Conservation (phyloP, 116 monocot species). For the Zostera marina region DNA sequence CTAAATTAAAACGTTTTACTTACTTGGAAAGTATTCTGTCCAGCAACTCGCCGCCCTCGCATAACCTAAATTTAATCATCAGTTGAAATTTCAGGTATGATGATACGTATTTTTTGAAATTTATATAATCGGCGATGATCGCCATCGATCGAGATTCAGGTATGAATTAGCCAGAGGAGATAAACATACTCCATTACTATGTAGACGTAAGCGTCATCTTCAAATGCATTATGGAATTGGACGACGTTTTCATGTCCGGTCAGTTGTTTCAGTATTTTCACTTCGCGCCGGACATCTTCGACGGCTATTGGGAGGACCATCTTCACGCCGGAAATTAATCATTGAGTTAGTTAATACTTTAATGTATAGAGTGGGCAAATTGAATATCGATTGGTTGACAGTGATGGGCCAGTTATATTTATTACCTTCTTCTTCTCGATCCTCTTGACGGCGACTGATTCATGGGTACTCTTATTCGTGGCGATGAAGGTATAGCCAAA, state of each 20-base stretch:
- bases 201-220: conserved; percentile 83
- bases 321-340: conserved; percentile 17
- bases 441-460: conserved; percentile 72
- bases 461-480: conserved; percentile 39
- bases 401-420: neutral
- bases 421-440: conserved; percentile 78
- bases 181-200: conserved; percentile 38
- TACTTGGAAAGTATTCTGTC: conserved; percentile 91
- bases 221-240: conserved; percentile 70
- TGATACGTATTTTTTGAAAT: no score
- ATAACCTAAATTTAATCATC: conserved; percentile 32
- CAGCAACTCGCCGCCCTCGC: conserved; percentile 87
- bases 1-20: no score
- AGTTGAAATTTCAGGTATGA: no score
- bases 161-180: no score
- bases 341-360: no score
- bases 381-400: no score
- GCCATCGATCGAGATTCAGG: no score
- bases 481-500: conserved; percentile 82
- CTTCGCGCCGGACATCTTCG: conserved; percentile 84
- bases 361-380: no score
- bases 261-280: conserved; percentile 62
- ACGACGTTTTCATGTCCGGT: conserved; percentile 87
- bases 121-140: no score
- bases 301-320: conserved; percentile 72